These are phyloP conservation scores for Brassica rapa DNA, from an alignment of 345 rosid species.

Conservation along the genomic window DNA sequence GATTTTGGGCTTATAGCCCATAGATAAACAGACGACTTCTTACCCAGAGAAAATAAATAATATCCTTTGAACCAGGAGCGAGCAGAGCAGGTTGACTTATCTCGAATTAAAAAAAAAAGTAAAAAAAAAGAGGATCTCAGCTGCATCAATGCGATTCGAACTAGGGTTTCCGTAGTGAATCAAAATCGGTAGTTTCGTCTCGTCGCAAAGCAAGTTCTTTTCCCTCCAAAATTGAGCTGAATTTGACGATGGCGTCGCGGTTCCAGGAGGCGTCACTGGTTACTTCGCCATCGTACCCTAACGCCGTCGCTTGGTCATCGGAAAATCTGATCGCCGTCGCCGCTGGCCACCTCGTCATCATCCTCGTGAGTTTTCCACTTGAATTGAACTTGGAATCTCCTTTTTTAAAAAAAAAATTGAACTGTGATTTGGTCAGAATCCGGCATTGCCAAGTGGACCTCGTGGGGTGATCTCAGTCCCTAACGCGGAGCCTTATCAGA, in stretches of 20 bases:
- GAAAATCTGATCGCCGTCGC: conserved; percentile 92
- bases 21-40: not conserved
- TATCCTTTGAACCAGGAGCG: not conserved
- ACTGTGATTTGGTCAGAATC: conserved; percentile 53
- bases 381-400: not conserved
- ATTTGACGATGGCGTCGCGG: conserved; percentile 59
- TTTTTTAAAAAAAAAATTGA: not conserved
- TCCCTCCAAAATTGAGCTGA: conserved; percentile 47
- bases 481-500: conserved; percentile 54
- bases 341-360: conserved; percentile 76
- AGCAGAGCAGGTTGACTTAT: conserved; percentile 18
- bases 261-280: conserved; percentile 83
- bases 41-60: not conserved
- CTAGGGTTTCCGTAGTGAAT: conserved; percentile 53
- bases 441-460: conserved; percentile 79
- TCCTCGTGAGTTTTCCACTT: conserved; percentile 52
- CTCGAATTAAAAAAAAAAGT: not conserved
- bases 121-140: not conserved
- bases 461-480: conserved; percentile 74
- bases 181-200: conserved; percentile 1
- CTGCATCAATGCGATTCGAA: conserved; percentile 54
- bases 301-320: conserved; percentile 90
- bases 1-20: not conserved
- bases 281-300: conserved; percentile 74
- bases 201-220: conserved; percentile 21